Evolutionary conservation across 495 filamentous ascomycete genomes (phyloP), one percentile per base, ranked within the genome.

Genomic region (Aspergillus affinis): DNA sequence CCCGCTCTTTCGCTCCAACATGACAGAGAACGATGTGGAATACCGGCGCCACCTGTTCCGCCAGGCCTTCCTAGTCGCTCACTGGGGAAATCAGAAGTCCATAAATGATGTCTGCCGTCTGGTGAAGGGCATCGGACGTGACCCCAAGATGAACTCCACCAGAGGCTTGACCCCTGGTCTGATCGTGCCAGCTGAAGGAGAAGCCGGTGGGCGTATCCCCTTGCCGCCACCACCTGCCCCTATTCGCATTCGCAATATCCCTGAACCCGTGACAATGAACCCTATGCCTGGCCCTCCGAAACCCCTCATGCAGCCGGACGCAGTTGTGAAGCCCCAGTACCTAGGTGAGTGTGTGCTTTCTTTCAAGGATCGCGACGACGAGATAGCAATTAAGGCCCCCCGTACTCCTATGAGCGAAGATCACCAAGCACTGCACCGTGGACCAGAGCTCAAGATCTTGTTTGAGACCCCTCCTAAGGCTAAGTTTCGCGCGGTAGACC

Each of bases 151-250:
- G 19, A 69, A 66, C 18, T 62, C 55, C 17, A 65, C 63, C 0
- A 51, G 61, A 47, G 61, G 57, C 1, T n/a, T 61, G 32, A 66
- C 61, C 3, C 61, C 61, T 26, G 60, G 63, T 15, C 44, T 67
- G 21, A 60, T 58, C 8, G 54, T 52, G 19, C 62, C 56, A 17
- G 30, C 32, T 7, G 20, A 30, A 46, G 61, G 65, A 0, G 65
- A 58, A 51, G 50, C 36, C 8, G 62, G 65, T 0, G 61, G 59
- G 0, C 56, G 64, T 8, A 36, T 66, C 41, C 23, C 50, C 15
- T 12, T 60, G 2, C 54, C 51, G 0, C 19, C 26, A 6, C 23
- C 30, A 20, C 13, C 21, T 20, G 12, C 9, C 4, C 15, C 21
- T 57, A 15, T 29, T 29, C 21, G 3, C 17, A n/a, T 29, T 29